Conservation (phyloP, 1,139 yeast species). For the Diutina pseudorugosa region DNA sequence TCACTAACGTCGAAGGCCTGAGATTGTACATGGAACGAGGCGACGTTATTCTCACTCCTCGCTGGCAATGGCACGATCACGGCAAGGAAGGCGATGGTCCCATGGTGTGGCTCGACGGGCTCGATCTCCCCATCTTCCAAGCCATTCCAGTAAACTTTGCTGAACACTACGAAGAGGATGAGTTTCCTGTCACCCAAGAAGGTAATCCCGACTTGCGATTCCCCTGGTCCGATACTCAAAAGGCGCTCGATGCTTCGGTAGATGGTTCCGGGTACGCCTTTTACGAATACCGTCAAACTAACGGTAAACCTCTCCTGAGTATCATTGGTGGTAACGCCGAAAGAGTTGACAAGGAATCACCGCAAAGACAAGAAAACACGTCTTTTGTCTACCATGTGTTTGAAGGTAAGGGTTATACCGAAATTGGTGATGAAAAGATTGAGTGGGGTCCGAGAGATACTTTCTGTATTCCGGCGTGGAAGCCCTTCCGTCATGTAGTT, state of each 20-base stretch:
- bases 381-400: conserved; percentile 12
- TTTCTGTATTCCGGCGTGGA: conserved; percentile 13
- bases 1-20: conserved; percentile 13
- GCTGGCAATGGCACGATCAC: conserved; percentile 16
- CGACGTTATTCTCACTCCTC: conserved; percentile 14
- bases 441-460: conserved; percentile 11
- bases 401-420: conserved; percentile 11
- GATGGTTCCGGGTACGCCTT: conserved; percentile 8
- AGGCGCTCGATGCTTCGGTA: conserved; percentile 7
- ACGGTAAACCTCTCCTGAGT: conserved; percentile 8
- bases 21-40: conserved; percentile 12
- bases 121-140: conserved; percentile 14
- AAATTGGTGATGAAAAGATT: conserved; percentile 7
- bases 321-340: conserved; percentile 13
- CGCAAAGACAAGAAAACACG: conserved; percentile 10
- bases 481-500: conserved; percentile 9
- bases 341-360: conserved; percentile 8
- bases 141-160: conserved; percentile 14
- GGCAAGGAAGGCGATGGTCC: conserved; percentile 15
- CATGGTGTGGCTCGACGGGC: conserved; percentile 15
- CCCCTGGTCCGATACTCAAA: conserved; percentile 11
- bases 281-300: conserved; percentile 7
- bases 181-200: conserved; percentile 10
- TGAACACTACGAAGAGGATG: conserved; percentile 10
- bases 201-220: conserved; percentile 9